Conservation (phyloP, 345 rosid genomes). For the Isatis tinctoria region DNA sequence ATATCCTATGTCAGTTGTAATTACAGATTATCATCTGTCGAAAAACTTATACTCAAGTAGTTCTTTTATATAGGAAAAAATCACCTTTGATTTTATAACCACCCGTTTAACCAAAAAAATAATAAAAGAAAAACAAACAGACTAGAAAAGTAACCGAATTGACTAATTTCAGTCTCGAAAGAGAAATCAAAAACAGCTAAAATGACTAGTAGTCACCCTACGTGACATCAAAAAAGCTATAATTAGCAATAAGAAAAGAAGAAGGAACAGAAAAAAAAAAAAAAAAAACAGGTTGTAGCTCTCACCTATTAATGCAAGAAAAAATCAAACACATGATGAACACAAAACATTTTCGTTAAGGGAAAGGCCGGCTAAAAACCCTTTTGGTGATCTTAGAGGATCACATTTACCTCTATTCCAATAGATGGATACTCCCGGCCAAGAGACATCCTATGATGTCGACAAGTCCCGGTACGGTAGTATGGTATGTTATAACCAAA, state of each 20-base stretch:
- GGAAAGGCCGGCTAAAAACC: neutral
- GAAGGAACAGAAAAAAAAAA: neutral
- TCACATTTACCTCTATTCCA: neutral
- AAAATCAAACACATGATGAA: neutral
- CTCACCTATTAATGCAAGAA: slow-evolving; percentile 22
- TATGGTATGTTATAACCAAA: slow-evolving; percentile 18
- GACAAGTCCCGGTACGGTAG: neutral
- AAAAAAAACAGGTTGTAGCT: neutral
- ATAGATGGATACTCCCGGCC: neutral
- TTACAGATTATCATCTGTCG: no score
- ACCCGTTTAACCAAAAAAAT: neutral
- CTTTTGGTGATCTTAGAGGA: neutral
- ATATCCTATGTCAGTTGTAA: no score
- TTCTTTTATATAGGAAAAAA: no score
- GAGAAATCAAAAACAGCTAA: neutral
- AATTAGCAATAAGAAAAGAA: slow-evolving; percentile 21
- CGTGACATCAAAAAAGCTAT: slow-evolving; percentile 5
- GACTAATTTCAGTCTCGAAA: slow-evolving; percentile 1
- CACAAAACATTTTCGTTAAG: neutral
- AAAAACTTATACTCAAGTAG: no score
- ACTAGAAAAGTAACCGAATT: neutral
- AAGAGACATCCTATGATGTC: no score
- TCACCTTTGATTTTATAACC: neutral
- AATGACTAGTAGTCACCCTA: neutral
- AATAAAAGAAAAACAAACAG: neutral